These are phyloP conservation scores for Chlorella sp. DNA, from an alignment of 139 green algal genomes.

Conservation along the genomic window DNA sequence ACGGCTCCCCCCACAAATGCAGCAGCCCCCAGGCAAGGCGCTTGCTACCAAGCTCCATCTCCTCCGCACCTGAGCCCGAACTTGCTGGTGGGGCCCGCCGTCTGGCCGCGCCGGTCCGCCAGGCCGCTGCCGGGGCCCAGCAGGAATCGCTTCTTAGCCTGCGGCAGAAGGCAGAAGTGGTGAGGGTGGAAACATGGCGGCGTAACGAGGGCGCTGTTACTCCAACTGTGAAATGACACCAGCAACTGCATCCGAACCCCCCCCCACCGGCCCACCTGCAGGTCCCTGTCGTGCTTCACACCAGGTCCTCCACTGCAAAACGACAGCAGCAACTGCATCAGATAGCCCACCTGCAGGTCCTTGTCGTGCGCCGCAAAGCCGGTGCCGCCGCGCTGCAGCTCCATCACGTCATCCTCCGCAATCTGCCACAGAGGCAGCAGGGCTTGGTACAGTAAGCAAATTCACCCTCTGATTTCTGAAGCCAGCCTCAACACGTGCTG, in stretches of 20 bases:
- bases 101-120: conserved; percentile 83
- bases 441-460: no score
- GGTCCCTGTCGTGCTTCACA: not conserved
- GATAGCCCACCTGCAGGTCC: conserved; percentile 58
- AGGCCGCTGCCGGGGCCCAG: conserved; percentile 75
- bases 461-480: no score
- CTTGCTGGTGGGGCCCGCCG: conserved; percentile 48
- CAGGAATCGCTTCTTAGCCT: conserved; percentile 59
- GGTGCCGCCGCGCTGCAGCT: conserved; percentile 76
- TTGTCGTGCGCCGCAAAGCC: conserved; percentile 82
- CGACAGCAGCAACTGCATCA: not conserved
- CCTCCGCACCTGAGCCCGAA: conserved; percentile 71
- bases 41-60: no score
- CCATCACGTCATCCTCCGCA: conserved; percentile 72
- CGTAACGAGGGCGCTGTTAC: no score
- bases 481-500: no score
- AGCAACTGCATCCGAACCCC: not conserved
- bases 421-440: conserved; percentile 6
- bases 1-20: no score
- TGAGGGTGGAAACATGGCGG: no score
- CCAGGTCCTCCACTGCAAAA: not conserved
- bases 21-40: no score
- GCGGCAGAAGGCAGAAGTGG: not conserved
- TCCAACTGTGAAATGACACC: not conserved
- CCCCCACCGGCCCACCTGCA: not conserved